These are phyloP conservation scores for Phellinidium pouzarii DNA, from an alignment of 1,284 basidiomycete genomes.

Conservation along the genomic window DNA sequence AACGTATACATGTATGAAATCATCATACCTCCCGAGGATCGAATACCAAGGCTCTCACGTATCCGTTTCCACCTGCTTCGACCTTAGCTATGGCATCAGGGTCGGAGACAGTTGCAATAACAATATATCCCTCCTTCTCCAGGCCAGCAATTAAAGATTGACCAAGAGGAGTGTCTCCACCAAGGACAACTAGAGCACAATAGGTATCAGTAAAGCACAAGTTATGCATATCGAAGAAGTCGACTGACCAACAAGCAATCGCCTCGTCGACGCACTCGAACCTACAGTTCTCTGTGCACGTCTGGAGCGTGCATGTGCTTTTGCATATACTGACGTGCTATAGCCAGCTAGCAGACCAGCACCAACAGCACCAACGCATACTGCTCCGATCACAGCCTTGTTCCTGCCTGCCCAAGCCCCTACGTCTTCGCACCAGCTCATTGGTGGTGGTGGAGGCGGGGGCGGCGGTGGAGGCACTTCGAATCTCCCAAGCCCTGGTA, in stretches of 20 bases:
- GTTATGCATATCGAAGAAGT: neutral
- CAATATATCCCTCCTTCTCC: constrained; percentile 71
- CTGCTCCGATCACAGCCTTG: constrained; percentile 49
- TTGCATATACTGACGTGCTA: constrained; percentile 27
- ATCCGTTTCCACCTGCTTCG: constrained; percentile 62
- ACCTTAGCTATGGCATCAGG: constrained; percentile 55
- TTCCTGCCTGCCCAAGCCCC: constrained; percentile 47
- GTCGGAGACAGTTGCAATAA: constrained; percentile 68
- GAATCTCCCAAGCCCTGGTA: constrained; percentile 64
- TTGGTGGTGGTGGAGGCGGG: constrained; percentile 43
- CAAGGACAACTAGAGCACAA: constrained; percentile 56
- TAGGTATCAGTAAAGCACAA: constrained; percentile 3
- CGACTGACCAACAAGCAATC: constrained; percentile 64
- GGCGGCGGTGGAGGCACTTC: constrained; percentile 56
- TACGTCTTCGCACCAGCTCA: constrained; percentile 39
- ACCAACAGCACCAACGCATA: constrained; percentile 51
- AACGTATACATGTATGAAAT: neutral
- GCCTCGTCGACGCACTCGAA: constrained; percentile 26
- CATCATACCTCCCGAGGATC: constrained; percentile 62
- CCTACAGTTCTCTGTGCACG: constrained; percentile 29
- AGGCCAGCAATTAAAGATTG: constrained; percentile 64
- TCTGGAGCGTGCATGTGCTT: constrained; percentile 30
- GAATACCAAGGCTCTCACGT: constrained; percentile 70
- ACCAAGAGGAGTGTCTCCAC: constrained; percentile 66
- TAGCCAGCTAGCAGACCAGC: constrained; percentile 56